Conservation (phyloP, 1,284 basidiomycete species). For the Naganishia liquefaciens region DNA sequence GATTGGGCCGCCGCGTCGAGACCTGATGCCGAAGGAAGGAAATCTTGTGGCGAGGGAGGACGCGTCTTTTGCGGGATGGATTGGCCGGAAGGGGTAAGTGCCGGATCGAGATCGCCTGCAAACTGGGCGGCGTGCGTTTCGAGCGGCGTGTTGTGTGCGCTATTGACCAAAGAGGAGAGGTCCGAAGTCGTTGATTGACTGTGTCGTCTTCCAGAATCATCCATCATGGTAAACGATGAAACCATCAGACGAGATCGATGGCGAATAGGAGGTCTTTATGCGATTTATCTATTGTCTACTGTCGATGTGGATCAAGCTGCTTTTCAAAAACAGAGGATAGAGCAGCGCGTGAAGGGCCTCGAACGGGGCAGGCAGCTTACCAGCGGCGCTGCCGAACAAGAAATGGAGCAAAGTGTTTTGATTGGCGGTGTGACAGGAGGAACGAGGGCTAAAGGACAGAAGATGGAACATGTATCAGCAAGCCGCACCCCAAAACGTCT, state of each 20-base stretch:
- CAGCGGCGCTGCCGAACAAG: constrained; percentile 7
- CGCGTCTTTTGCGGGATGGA: not conserved
- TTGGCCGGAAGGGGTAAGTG: constrained; percentile 3
- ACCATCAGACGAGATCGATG: constrained; percentile 5
- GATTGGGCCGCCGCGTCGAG: not conserved
- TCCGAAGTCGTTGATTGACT: constrained; percentile 17
- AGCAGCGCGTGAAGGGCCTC: constrained; percentile 2
- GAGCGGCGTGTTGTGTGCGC: constrained; percentile 2
- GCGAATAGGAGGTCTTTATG: constrained; percentile 1
- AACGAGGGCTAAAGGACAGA: constrained; percentile 9
- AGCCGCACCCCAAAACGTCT: not conserved
- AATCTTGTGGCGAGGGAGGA: constrained; percentile 22
- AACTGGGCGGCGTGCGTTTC: not conserved
- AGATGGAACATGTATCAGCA: constrained; percentile 15
- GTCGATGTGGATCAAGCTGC: not conserved
- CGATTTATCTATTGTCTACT: constrained; percentile 17
- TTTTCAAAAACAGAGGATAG: not conserved
- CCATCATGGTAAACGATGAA: constrained; percentile 15
- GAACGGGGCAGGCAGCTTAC: constrained; percentile 1
- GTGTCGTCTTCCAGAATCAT: constrained; percentile 13
- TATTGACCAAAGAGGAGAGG: constrained; percentile 26
- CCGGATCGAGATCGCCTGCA: constrained; percentile 2
- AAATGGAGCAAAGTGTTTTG: not conserved
- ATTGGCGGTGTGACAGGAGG: constrained; percentile 6
- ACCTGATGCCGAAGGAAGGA: constrained; percentile 12